Conservation (phyloP, 192 early-diverging fungal species). For the Rhizophagus sp. region DNA sequence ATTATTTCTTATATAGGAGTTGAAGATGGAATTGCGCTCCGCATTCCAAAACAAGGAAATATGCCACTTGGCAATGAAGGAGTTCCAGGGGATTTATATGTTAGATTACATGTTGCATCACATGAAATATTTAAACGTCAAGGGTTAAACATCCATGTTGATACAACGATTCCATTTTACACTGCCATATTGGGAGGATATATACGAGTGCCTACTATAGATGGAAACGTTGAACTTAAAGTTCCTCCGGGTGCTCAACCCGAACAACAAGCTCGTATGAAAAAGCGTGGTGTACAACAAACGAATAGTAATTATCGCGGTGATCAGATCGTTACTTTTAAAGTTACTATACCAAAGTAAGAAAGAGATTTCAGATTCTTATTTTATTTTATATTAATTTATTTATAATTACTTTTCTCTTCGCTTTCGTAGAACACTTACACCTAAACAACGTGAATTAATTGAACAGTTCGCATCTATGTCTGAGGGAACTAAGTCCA, state of each 20-base stretch:
- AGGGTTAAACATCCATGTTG: constrained; percentile 75
- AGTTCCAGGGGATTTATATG: constrained; percentile 79
- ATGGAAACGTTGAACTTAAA: constrained; percentile 93
- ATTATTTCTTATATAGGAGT: constrained; percentile 51
- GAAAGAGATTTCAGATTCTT: constrained; percentile 24
- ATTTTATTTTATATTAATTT: background rate
- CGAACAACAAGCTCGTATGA: constrained; percentile 77
- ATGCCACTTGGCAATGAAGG: constrained; percentile 74
- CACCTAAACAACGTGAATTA: constrained; percentile 54
- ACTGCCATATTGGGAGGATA: constrained; percentile 88
- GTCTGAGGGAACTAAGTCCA: background rate
- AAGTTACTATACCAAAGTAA: constrained; percentile 76
- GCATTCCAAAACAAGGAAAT: constrained; percentile 80
- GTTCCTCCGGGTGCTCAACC: constrained; percentile 88
- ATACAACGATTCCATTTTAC: constrained; percentile 77
- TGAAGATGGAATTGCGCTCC: constrained; percentile 80
- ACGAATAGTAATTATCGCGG: constrained; percentile 64
- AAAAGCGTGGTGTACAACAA: constrained; percentile 73
- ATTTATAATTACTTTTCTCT: background rate
- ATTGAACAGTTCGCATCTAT: constrained; percentile 59
- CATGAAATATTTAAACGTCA: constrained; percentile 82
- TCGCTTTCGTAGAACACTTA: constrained; percentile 34
- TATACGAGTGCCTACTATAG: constrained; percentile 86
- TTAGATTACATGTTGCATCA: constrained; percentile 73
- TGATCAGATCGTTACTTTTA: constrained; percentile 89